These are phyloP conservation scores for Backusella tarrabulga DNA, from an alignment of 192 early-diverging fungal species.

Conservation along the genomic window DNA sequence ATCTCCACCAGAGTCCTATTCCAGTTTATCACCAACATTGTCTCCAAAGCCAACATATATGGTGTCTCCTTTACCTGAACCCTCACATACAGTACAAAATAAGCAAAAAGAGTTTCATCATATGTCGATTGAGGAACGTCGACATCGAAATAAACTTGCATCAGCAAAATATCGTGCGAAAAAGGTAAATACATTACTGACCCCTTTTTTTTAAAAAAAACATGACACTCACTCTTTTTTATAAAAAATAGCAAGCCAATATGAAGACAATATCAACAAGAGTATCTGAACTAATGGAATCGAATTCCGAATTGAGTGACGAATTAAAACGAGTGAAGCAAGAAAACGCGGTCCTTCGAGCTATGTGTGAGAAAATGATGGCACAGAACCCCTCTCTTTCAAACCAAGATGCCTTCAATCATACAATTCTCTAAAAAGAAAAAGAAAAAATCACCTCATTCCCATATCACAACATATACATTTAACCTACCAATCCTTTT, in stretches of 20 bases:
- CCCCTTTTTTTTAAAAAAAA: neutral
- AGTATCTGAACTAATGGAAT: neutral
- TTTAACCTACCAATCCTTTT: neutral
- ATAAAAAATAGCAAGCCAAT: slow-evolving; percentile 7
- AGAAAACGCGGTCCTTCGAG: neutral
- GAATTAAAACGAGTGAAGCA: slow-evolving; percentile 7
- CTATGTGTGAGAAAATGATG: slow-evolving; percentile 1
- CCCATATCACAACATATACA: neutral
- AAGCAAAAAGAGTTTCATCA: slow-evolving; percentile 14
- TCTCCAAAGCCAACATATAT: neutral
- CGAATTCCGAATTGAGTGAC: neutral
- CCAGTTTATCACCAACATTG: neutral
- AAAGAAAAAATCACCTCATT: neutral
- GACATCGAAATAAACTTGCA: slow-evolving; percentile 56
- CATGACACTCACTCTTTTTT: neutral
- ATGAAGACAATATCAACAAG: slow-evolving; percentile 5
- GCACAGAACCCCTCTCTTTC: neutral
- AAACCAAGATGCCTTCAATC: neutral
- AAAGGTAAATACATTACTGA: slow-evolving; percentile 25
- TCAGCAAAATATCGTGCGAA: slow-evolving; percentile 62
- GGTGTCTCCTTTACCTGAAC: neutral
- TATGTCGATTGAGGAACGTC: slow-evolving; percentile 44
- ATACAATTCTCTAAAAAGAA: neutral
- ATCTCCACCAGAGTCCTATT: slow-evolving; percentile 9
- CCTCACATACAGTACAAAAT: neutral